These are phyloP conservation scores for Arctium lappa DNA, from an alignment of 129 eudicot genomes.

Conservation along the genomic window DNA sequence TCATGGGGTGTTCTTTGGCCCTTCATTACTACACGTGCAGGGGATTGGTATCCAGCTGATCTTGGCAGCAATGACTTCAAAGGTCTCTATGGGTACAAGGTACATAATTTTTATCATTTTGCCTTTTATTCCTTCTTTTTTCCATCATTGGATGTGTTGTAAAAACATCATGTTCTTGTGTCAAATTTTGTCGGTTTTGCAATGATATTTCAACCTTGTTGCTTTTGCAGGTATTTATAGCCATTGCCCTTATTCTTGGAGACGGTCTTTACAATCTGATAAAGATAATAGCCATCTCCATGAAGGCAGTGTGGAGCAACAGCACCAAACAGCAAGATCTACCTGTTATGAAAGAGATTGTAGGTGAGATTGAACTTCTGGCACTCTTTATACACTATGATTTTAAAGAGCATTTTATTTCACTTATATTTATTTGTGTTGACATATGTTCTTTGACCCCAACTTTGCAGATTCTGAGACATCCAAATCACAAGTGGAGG, in stretches of 20 bases:
- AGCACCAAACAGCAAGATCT: slow-evolving; percentile 42
- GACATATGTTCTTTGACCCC: neutral
- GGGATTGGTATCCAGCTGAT: slow-evolving; percentile 92
- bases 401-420: neutral
- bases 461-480: slow-evolving; percentile 39
- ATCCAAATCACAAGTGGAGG: slow-evolving; percentile 38
- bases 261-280: slow-evolving; percentile 87
- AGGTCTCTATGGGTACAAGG: slow-evolving; percentile 98
- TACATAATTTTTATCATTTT: slow-evolving; percentile 1
- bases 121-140: neutral
- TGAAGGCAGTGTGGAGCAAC: slow-evolving; percentile 49
- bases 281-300: slow-evolving; percentile 56
- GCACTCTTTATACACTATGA: no score
- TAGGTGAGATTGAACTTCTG: slow-evolving; percentile 36
- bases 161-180: neutral
- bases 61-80: slow-evolving; percentile 86
- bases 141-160: neutral
- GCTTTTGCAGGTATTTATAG: slow-evolving; percentile 64
- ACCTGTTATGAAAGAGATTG: slow-evolving; percentile 41
- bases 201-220: slow-evolving; percentile 10
- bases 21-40: slow-evolving; percentile 58
- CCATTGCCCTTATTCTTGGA: slow-evolving; percentile 79
- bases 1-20: slow-evolving; percentile 99
- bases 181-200: neutral
- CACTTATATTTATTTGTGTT: neutral